A percentile compares a stretch with the other conserved stretches of the same genome.
These are phyloP conservation scores for Hypoxylon sp. DNA, from an alignment of 2,329 filamentous ascomycete genomes.

Conservation along the genomic window DNA sequence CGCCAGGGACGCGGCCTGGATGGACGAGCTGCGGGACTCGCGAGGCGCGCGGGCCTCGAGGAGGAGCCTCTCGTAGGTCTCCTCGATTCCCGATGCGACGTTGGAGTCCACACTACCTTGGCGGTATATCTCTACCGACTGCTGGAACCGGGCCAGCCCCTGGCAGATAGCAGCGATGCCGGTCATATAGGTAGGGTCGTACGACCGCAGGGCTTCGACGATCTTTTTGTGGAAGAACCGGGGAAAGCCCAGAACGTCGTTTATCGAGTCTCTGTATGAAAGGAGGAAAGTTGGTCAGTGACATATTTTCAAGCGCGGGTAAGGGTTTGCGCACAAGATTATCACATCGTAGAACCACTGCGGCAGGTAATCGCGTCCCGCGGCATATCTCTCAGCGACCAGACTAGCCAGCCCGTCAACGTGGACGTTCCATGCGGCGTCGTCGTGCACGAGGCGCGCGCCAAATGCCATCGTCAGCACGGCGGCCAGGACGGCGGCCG, in stretches of 20 bases:
- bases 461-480: constrained; percentile 40
- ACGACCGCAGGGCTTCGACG: not conserved
- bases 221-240: constrained; percentile 29
- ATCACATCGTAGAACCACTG: not conserved
- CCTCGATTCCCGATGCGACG: not conserved
- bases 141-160: not conserved
- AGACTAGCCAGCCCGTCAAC: constrained; percentile 34
- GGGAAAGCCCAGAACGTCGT: constrained; percentile 27
- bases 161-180: not conserved
- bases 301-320: not conserved
- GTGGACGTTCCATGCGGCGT: constrained; percentile 34
- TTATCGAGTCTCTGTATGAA: constrained; percentile 28
- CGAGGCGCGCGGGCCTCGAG: not conserved
- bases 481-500: constrained; percentile 37
- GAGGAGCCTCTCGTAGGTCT: not conserved
- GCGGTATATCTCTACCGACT: not conserved
- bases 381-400: constrained; percentile 15
- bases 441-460: constrained; percentile 31
- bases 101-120: not conserved
- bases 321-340: not conserved
- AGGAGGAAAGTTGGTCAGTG: constrained; percentile 1
- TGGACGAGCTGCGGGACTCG: not conserved
- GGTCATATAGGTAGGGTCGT: not conserved
- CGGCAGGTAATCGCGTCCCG: not conserved
- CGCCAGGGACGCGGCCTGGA: constrained; percentile 17